Conservation (phyloP, 306 rosid genomes). For the Fragaria ananassa region DNA sequence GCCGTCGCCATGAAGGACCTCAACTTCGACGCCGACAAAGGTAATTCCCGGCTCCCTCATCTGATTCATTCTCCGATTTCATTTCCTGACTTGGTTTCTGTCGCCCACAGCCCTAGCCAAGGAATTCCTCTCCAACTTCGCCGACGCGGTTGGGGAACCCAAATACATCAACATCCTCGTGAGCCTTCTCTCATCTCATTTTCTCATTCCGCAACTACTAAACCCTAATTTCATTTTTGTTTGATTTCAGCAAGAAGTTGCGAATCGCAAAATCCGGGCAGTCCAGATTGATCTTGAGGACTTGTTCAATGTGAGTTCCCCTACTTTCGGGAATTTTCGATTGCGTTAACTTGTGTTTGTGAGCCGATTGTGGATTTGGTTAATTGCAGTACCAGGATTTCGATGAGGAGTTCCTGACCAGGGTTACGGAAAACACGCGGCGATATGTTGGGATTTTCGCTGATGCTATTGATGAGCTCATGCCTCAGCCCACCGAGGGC, state of each 20-base stretch:
- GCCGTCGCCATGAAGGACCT: slow-evolving; percentile 50
- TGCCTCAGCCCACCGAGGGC: slow-evolving; percentile 82
- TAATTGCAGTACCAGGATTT: slow-evolving; percentile 60
- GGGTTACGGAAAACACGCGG: slow-evolving; percentile 80
- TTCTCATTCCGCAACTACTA: not conserved
- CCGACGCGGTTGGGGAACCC: slow-evolving; percentile 64
- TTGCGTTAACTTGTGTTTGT: not conserved
- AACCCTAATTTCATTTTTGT: slow-evolving; percentile 11
- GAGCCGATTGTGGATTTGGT: slow-evolving; percentile 2
- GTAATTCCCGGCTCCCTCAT: slow-evolving; percentile 31
- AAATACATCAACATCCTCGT: slow-evolving; percentile 76
- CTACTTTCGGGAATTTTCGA: not conserved
- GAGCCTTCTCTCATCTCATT: slow-evolving; percentile 10
- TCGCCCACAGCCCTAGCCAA: slow-evolving; percentile 55
- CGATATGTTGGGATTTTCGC: slow-evolving; percentile 75
- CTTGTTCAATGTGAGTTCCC: slow-evolving; percentile 48
- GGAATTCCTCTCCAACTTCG: slow-evolving; percentile 77
- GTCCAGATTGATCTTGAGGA: slow-evolving; percentile 82
- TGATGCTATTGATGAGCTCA: slow-evolving; percentile 77
- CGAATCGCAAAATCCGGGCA: slow-evolving; percentile 72
- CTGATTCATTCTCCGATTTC: not conserved
- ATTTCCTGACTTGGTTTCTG: not conserved
- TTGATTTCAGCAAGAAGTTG: slow-evolving; percentile 74
- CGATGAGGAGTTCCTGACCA: slow-evolving; percentile 77
- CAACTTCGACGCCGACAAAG: slow-evolving; percentile 65